Evolutionary conservation across 805 yeast species (phyloP), one percentile per base, ranked within the genome.

Genomic region (Saccharomyces mikatae): DNA sequence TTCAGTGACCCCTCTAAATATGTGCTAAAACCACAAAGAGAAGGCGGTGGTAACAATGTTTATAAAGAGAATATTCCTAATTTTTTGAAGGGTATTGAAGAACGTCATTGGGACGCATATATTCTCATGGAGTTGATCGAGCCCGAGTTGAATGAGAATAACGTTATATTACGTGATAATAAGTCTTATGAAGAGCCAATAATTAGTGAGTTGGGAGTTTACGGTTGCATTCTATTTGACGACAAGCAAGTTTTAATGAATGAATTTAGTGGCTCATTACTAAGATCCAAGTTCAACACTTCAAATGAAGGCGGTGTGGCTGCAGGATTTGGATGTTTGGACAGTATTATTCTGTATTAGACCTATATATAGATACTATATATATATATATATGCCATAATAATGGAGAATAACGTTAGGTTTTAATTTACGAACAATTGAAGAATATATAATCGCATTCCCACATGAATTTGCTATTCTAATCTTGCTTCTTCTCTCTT

Each of bases 231-330:
- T 29, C 62, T 94, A 28, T 89, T 92, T 74, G 81, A 94, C 67
- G 85, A 83, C 57, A 65, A 75, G 9, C 85, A 79, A 36, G 73
- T 86, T 10, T 62, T 80, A 41, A 66, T 73, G 53, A 94, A 94
- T 68, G 80, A 81, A 46, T 80, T 80, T 58, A 82, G 90, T 1
- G 98, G 97, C 5, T 89, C 88, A 82, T 76, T 94, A 59, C 74
- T 94, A 61, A 82, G 99, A 72, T 87, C 97, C 0, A 94, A 94
- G 70, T 82, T 90, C 54, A 86, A 88, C 59, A 74, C 86, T 3
- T 86, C 96, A 52, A 84, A 94, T 70, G 99, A 94, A 74, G 99
- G 99, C 41, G 99, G 99, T 44, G 97, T 94, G 32, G 98, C 98
- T 24, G 99, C 99, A 14, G 99, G 99, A 1, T 92, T 88, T 71